These are phyloP conservation scores for Malassezia obtusa DNA, from an alignment of 1,284 basidiomycete genomes.

Conservation along the genomic window DNA sequence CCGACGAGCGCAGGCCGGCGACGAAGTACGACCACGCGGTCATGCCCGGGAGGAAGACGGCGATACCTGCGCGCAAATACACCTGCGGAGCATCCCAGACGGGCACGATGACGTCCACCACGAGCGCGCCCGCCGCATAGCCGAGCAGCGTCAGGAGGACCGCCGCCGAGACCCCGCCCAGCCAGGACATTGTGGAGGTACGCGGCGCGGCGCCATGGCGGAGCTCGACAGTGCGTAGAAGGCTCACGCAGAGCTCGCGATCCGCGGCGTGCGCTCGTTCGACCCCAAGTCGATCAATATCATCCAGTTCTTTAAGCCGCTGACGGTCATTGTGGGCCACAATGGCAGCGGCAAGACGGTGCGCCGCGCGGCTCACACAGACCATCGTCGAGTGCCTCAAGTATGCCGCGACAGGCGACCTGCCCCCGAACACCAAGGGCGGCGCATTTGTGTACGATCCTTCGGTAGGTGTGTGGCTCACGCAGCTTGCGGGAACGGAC, in stretches of 20 bases:
- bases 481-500: slow-evolving; percentile 84
- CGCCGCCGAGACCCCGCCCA: background rate
- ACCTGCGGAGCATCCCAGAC: background rate
- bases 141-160: background rate
- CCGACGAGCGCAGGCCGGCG: background rate
- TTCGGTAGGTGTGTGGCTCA: slow-evolving; percentile 51
- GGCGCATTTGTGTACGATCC: slow-evolving; percentile 98
- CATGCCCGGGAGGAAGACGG: slow-evolving; percentile 1
- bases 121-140: background rate
- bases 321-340: slow-evolving; percentile 97
- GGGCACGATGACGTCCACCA: background rate
- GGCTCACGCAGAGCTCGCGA: slow-evolving; percentile 36
- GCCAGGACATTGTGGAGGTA: slow-evolving; percentile 1
- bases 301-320: slow-evolving; percentile 93
- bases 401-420: slow-evolving; percentile 94
- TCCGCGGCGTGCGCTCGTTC: slow-evolving; percentile 49
- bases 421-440: slow-evolving; percentile 93
- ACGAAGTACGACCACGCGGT: slow-evolving; percentile 3
- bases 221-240: slow-evolving; percentile 32
- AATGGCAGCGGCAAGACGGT: slow-evolving; percentile 96
- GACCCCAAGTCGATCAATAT: slow-evolving; percentile 80
- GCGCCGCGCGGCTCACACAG: slow-evolving; percentile 30
- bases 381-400: slow-evolving; percentile 99
- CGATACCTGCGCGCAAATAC: background rate
- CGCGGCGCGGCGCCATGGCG: slow-evolving; percentile 24